Conservation (phyloP, 768 basidiomycete species). For the Termitomyces sp. region DNA sequence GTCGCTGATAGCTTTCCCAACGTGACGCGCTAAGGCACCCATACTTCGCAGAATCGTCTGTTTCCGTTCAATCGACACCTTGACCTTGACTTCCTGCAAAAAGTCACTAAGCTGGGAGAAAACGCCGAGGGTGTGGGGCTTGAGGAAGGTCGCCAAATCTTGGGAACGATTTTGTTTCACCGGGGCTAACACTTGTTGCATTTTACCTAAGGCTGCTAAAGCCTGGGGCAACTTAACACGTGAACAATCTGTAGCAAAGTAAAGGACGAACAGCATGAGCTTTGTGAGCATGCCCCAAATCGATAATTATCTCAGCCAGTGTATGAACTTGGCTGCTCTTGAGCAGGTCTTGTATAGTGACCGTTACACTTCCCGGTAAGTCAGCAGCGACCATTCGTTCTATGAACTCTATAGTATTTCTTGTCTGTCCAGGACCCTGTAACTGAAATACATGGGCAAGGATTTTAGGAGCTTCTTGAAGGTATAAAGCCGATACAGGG, state of each 20-base stretch:
- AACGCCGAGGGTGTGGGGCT: constrained; percentile 75
- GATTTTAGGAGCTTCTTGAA: constrained; percentile 53
- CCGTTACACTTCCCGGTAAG: constrained; percentile 30
- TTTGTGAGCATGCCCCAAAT: constrained; percentile 65
- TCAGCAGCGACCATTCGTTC: constrained; percentile 45
- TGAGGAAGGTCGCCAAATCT: constrained; percentile 57
- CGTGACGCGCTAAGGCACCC: constrained; percentile 60
- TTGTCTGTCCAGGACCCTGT: constrained; percentile 46
- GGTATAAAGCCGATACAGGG: constrained; percentile 42
- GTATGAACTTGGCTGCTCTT: constrained; percentile 64
- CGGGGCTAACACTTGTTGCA: constrained; percentile 39
- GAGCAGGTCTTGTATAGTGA: constrained; percentile 48
- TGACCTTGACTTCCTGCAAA: constrained; percentile 79
- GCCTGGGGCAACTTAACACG: constrained; percentile 19
- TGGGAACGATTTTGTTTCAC: constrained; percentile 18
- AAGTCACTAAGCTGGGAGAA: constrained; percentile 82
- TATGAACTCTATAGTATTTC: constrained; percentile 57
- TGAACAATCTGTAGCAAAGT: not conserved
- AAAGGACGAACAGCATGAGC: constrained; percentile 37
- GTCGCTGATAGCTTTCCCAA: constrained; percentile 66
- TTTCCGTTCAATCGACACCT: constrained; percentile 63
- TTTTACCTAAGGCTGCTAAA: constrained; percentile 29
- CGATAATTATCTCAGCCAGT: constrained; percentile 69
- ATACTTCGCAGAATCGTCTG: constrained; percentile 75
- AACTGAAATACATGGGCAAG: constrained; percentile 65